Conservation (phyloP, 2,329 filamentous ascomycete species). For the Orbilia javanica region DNA sequence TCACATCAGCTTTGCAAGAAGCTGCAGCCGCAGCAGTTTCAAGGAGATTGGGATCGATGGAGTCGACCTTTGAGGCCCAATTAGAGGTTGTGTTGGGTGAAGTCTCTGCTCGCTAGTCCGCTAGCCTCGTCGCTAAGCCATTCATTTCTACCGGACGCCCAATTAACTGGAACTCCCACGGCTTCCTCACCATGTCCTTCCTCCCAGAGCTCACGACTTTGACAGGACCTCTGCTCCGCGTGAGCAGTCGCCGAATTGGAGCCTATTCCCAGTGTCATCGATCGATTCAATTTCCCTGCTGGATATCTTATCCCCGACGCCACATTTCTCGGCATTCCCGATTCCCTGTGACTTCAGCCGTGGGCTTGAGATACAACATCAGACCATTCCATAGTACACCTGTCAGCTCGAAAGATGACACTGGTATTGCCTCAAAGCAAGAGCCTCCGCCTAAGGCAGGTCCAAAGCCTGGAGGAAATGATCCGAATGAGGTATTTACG, state of each 20-base stretch:
- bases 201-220: slow-evolving; percentile 37
- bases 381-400: slow-evolving; percentile 43
- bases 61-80: background rate
- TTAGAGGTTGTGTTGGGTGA: slow-evolving; percentile 9
- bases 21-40: background rate
- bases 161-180: slow-evolving; percentile 16
- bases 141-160: slow-evolving; percentile 1
- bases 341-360: slow-evolving; percentile 19
- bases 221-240: slow-evolving; percentile 37
- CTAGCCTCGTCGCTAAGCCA: background rate
- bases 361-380: slow-evolving; percentile 24
- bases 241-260: slow-evolving; percentile 52
- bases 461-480: slow-evolving; percentile 50
- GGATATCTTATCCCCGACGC: slow-evolving; percentile 36
- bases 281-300: slow-evolving; percentile 36
- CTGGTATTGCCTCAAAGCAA: slow-evolving; percentile 5
- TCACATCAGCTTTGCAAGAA: background rate
- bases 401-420: slow-evolving; percentile 28
- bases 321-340: slow-evolving; percentile 54
- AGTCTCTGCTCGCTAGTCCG: slow-evolving; percentile 15
- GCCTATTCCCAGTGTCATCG: slow-evolving; percentile 40
- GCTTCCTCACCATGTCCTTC: slow-evolving; percentile 30
- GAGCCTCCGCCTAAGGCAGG: slow-evolving; percentile 40
- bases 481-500: slow-evolving; percentile 68
- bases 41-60: background rate